phyloP scores from a whole-genome alignment of 495 filamentous ascomycete genomes.

The Choiromyces venosus region DNA sequence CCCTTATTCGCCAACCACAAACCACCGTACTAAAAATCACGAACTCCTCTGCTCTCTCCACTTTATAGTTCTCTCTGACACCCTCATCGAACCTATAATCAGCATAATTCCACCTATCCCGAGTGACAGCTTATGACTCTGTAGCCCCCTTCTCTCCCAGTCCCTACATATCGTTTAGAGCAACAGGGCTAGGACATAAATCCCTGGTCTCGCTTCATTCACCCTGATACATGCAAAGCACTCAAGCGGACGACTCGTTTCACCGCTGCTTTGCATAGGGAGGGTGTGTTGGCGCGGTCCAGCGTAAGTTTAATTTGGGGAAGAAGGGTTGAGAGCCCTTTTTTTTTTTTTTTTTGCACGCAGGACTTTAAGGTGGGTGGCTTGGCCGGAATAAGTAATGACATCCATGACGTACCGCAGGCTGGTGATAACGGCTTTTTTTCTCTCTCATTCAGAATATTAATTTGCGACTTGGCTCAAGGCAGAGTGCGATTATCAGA shows the following conservation, averaged over 20 bases:
- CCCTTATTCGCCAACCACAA: not conserved
- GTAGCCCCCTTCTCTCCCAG: not conserved
- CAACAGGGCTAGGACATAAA: not conserved
- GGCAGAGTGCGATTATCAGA: not conserved
- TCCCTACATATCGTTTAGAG: conserved; percentile 1
- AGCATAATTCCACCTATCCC: not conserved
- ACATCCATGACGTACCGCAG: not conserved
- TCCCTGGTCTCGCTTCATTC: not conserved
- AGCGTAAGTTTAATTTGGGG: conserved; percentile 2
- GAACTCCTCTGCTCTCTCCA: not conserved
- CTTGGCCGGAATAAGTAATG: not conserved
- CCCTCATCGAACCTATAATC: not conserved
- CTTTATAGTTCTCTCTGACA: not conserved
- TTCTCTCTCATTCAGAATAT: not conserved
- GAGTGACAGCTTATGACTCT: not conserved
- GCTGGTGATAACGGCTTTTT: not conserved
- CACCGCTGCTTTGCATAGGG: not conserved
- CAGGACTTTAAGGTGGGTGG: not conserved
- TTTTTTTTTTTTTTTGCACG: not conserved
- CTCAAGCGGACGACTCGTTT: conserved; percentile 2
- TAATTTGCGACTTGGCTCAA: not conserved
- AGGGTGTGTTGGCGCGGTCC: conserved; percentile 1
- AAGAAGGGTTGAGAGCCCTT: not conserved
- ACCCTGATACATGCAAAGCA: not conserved
- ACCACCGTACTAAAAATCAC: not conserved